Percentiles rank a stretch among this genome's conserved stretches.
Conservation (phyloP, 441 rosid genomes). For the Aquilaria agallochum region DNA sequence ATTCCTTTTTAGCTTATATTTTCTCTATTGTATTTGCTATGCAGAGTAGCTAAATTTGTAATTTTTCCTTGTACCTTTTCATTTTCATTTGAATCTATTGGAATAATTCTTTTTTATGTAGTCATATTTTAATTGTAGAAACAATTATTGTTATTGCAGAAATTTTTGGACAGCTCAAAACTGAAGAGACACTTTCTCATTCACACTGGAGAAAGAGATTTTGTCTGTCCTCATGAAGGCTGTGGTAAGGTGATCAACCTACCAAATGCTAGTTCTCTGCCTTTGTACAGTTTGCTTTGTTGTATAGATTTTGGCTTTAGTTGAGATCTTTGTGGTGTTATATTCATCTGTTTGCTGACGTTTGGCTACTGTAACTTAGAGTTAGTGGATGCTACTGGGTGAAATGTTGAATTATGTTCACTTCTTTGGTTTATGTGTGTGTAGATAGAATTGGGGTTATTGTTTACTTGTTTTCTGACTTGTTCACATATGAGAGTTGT, state of each 20-base stretch:
- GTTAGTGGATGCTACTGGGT: too few relatives aligned
- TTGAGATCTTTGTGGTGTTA: neutral
- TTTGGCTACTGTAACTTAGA: too few relatives aligned
- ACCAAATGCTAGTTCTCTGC: conserved; percentile 4
- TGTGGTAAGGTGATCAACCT: conserved; percentile 87
- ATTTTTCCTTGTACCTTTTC: too few relatives aligned
- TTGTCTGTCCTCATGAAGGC: conserved; percentile 87
- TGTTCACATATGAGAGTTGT: conserved; percentile 21
- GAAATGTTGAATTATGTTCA: neutral
- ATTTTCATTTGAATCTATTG: neutral
- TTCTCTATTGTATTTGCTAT: too few relatives aligned
- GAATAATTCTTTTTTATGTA: neutral
- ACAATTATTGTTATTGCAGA: conserved; percentile 46
- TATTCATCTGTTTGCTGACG: neutral
- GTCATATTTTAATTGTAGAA: neutral
- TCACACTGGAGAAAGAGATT: conserved; percentile 90
- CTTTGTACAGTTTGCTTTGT: neutral
- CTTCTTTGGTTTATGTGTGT: conserved; percentile 5
- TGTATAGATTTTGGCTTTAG: neutral
- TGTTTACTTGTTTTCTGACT: conserved; percentile 2
- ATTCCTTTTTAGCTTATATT: too few relatives aligned
- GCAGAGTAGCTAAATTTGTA: too few relatives aligned
- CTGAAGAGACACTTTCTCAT: conserved; percentile 89
- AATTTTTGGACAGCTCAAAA: conserved; percentile 97
- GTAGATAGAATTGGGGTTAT: neutral